Conservation (phyloP, 257 asterid species). For the Solanum bulbocastanum region DNA sequence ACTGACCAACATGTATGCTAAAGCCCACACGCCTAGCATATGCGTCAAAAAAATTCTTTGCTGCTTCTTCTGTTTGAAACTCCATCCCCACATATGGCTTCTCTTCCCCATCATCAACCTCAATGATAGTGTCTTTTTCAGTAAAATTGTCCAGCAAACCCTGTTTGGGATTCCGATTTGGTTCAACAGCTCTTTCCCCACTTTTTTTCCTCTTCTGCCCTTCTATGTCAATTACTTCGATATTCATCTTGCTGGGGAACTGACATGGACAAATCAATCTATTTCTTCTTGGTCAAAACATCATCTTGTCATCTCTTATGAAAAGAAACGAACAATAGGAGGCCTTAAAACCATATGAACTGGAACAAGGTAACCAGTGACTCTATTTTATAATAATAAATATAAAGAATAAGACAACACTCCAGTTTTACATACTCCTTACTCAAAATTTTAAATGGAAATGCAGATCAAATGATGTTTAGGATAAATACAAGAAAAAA, state of each 20-base stretch:
- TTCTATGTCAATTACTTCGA: slow-evolving; percentile 29
- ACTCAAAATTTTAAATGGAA: background rate
- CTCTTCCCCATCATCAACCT: slow-evolving; percentile 29
- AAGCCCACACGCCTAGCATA: slow-evolving; percentile 65
- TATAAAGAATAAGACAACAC: background rate
- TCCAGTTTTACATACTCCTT: background rate
- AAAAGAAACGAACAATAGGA: background rate
- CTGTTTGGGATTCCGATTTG: slow-evolving; percentile 22
- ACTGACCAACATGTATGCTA: slow-evolving; percentile 51
- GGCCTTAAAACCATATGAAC: background rate
- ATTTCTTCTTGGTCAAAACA: slow-evolving; percentile 10
- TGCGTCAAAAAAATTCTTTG: slow-evolving; percentile 52
- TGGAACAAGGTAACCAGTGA: background rate
- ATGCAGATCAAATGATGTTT: background rate
- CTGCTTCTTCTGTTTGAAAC: slow-evolving; percentile 66
- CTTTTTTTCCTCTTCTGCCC: slow-evolving; percentile 32
- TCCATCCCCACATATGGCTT: slow-evolving; percentile 65
- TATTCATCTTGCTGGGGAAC: slow-evolving; percentile 24
- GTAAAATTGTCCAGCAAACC: slow-evolving; percentile 20
- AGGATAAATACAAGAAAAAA: background rate
- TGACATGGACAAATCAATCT: background rate
- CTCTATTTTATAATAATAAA: background rate
- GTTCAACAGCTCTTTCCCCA: slow-evolving; percentile 20
- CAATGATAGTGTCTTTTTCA: slow-evolving; percentile 16
- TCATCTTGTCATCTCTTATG: background rate